Evolutionary conservation across 2,329 filamentous ascomycete species (phyloP), one percentile per base, ranked within the genome.

Genomic region (Apiospora phragmitis): DNA sequence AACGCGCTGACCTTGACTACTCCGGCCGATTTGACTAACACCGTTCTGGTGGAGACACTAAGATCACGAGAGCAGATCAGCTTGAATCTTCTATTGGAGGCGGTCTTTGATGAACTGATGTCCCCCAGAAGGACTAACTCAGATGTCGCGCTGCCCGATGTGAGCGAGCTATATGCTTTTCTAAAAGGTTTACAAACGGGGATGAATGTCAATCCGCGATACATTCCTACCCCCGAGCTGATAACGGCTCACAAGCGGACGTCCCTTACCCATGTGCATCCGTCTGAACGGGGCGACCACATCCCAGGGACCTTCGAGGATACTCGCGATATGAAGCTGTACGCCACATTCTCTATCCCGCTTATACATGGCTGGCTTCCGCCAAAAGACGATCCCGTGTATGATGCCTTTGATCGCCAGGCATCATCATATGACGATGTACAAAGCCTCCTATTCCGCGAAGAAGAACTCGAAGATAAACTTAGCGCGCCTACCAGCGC

Each of bases 161-260:
- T 98, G 12, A 89, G 91, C 45, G 95, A 97, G 71, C 85, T 99
- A 1, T 97, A 97, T 79, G 87, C 88, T 8, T 99, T 99, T 77
- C 85, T 99, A 2, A 89, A 96, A 70, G 93, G 94, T 62, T 84
- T 99, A 2, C 94, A 98, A 76, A 98, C 95, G 0, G 96, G 96
- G 47, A 97, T 99, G 93, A 99, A 98, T 77, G 95, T 98, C 70
- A 99, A 99, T 74, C 96, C 96, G 2, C 90, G 93, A 26, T 96
- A 97, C 73, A 87, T 97, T 9, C 87, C 93, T 1, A 86, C 84
- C 0, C 78, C 82, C 9, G 84, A 87, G 18, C 80, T 85, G 26
- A 77, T 83, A 41, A 81, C 76, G 69, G 84, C 85, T 2, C 85
- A 86, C 65, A 86, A 85, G 78, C 85, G 82, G 68, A 89, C 83